Base-by-base conservation (phyloP, 2,329 filamentous ascomycete genomes). In the Botrytis porri region DNA sequence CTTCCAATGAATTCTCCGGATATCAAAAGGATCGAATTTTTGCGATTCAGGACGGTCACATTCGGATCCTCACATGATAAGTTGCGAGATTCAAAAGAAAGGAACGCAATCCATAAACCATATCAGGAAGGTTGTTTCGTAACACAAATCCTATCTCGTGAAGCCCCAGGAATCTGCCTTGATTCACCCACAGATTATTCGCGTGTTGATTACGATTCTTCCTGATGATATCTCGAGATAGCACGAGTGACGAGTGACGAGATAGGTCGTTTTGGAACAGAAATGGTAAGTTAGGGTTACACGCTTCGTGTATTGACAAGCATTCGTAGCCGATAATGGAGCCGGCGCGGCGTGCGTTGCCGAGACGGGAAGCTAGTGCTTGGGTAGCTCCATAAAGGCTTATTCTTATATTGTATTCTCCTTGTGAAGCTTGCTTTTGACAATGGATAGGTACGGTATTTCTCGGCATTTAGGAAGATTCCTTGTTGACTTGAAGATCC, bases 51-150 rank as follows among this genome's bases (percentile, higher is more conserved):
- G 61, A 64, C 39, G 18, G 18, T 66, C 45, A 54, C 45, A 66
- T 54, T 51, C 64, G 25, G 35, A 54, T 65, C 35, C 59, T 71
- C 39, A 60, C n/a, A 57, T 60, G 51, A 35, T 25, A 14, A 43
- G 10, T 29, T 12, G n/a, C 20, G 22, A 41, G 37, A 16, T 7
- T 29, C 25, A n/a, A 32, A 22, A 22, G 22, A 57, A 64, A 51
- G 16, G 20, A 54, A 63, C 41, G 25, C 59, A 41, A 39, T 71
- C 10, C 43, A 25, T 20, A 35, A 29, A 22, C 60, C 60, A 37
- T 14, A 65, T 71, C n/a, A 71, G 60, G 69, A 71, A 71, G 69
- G 60, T 71, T 71, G 35, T 32, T 39, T 67, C 35, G 65, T 41
- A 29, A 29, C 6, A 41, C 25, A 39, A 54, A 32, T 3, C 51